Percentiles rank a stretch among this genome's conserved stretches.
phyloP scores from a whole-genome alignment of 352 stramenopile species.

The Globisporangium emineosum region DNA sequence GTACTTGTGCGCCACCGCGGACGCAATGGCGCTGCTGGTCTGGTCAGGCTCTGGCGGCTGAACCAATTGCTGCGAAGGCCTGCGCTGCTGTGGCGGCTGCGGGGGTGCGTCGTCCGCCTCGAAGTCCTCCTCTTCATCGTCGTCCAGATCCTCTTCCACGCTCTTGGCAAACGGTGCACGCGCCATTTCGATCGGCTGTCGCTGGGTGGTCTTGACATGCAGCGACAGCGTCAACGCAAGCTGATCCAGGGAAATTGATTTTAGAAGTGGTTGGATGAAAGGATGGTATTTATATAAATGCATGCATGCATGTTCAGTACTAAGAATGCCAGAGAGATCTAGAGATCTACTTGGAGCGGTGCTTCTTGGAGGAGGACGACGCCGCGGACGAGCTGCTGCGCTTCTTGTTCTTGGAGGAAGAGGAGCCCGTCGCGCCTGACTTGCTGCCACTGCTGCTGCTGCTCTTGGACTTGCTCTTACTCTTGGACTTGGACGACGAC shows the following conservation, averaged over 20 bases:
- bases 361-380: slow-evolving; percentile 66
- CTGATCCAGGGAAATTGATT: background rate
- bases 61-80: background rate
- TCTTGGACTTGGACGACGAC: slow-evolving; percentile 61
- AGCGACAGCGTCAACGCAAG: background rate
- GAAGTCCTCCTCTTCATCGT: slow-evolving; percentile 19
- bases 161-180: slow-evolving; percentile 19
- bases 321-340: slow-evolving; percentile 10
- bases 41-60: background rate
- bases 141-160: slow-evolving; percentile 22
- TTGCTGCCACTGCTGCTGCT: slow-evolving; percentile 46
- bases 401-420: slow-evolving; percentile 52
- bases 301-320: background rate
- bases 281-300: slow-evolving; percentile 8
- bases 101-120: background rate
- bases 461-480: slow-evolving; percentile 52
- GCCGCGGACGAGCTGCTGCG: slow-evolving; percentile 44
- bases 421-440: slow-evolving; percentile 12
- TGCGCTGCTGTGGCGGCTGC: background rate
- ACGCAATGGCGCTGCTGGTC: background rate
- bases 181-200: no score
- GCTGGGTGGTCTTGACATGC: no score
- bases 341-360: slow-evolving; percentile 51
- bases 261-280: background rate
- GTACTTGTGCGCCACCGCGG: background rate